Evolutionary conservation across 805 yeast species (phyloP), one percentile per base, ranked within the genome.

Genomic region (Candida ipomoeae): DNA sequence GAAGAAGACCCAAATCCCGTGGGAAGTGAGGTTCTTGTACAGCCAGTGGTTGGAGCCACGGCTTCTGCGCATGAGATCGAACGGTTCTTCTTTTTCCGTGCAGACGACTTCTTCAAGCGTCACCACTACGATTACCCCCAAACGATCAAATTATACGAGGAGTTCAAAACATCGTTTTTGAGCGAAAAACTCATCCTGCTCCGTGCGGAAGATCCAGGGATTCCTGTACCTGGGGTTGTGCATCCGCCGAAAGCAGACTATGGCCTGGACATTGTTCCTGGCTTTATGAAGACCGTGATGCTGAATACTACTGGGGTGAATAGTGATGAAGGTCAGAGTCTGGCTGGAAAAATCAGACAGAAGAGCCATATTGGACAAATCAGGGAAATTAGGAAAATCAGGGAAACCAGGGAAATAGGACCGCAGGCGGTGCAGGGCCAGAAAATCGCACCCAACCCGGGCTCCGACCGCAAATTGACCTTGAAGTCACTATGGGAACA

Each of bases 61-160:
- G 35, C 36, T n/a, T 37, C 54, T 2, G 54, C 56, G 11, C 49
- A 46, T 3, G 77, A 71, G 48, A 68, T 73, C 35, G 77, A 73
- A 56, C 57, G 71, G 43, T 72, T 73, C 45, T 62, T 73, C 29
- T 69, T 66, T 49, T 64, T 68, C 59, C 70, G 69, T 57, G 78
- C 75, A 5, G 77, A 71, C 57, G 57, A 67, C 41, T 74, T 72
- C 50, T 73, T 74, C 62, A 66, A 61, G 50, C 71, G 69, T 40
- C 67, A 70, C 56, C 71, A 65, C 48, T 69, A 63, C 51, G 75
- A 71, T 43, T 74, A 70, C 49, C 78, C 78, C 3, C 75, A 73
- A 53, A 71, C 77, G 14, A 58, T 69, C 40, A 71, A 72, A 57
- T 60, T 70, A 11, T 74, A 72, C 57, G 77, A 71, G 52, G 75